Evolutionary conservation across 148 eudicot species (phyloP).

Genomic region (Vaccinium corymbosum): DNA sequence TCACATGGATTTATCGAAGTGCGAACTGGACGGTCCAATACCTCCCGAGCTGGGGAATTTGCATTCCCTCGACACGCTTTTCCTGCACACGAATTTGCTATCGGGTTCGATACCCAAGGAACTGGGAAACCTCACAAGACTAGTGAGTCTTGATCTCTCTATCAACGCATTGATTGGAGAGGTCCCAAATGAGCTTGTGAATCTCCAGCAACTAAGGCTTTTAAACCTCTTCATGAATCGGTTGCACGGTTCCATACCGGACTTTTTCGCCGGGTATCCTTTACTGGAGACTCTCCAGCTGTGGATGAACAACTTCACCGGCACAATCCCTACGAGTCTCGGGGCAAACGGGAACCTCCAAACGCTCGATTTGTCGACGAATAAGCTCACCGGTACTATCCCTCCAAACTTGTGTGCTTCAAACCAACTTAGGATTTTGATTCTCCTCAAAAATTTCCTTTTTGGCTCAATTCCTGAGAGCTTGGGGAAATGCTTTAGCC

Average conservation of each 20-base stretch:
- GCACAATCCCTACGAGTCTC: slow-evolving; percentile 61
- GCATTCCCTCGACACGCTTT: slow-evolving; percentile 55
- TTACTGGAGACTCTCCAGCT: slow-evolving; percentile 50
- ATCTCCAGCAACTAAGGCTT: slow-evolving; percentile 45
- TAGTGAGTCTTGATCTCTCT: slow-evolving; percentile 73
- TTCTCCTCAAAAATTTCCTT: slow-evolving; percentile 69
- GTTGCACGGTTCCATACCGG: slow-evolving; percentile 86
- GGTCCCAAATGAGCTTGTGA: slow-evolving; percentile 63
- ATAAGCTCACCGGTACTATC: slow-evolving; percentile 92
- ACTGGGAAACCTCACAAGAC: slow-evolving; percentile 61
- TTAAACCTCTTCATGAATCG: slow-evolving; percentile 77
- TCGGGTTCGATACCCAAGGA: slow-evolving; percentile 72
- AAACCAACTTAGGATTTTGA: slow-evolving; percentile 50
- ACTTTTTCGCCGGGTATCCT: slow-evolving; percentile 64
- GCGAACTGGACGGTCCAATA: slow-evolving; percentile 63
- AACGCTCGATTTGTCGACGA: slow-evolving; percentile 75
- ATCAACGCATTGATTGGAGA: slow-evolving; percentile 68
- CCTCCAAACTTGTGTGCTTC: slow-evolving; percentile 77
- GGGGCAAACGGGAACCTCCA: slow-evolving; percentile 63
- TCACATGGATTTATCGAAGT: slow-evolving; percentile 58
- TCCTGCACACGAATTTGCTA: slow-evolving; percentile 52
- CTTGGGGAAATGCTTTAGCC: slow-evolving; percentile 63
- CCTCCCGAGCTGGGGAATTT: slow-evolving; percentile 74
- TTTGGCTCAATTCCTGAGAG: slow-evolving; percentile 76
- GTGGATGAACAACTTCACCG: slow-evolving; percentile 95